Evolutionary conservation across 108 stramenopile species (phyloP).

Genomic region (Mediolabrus comicus): DNA sequence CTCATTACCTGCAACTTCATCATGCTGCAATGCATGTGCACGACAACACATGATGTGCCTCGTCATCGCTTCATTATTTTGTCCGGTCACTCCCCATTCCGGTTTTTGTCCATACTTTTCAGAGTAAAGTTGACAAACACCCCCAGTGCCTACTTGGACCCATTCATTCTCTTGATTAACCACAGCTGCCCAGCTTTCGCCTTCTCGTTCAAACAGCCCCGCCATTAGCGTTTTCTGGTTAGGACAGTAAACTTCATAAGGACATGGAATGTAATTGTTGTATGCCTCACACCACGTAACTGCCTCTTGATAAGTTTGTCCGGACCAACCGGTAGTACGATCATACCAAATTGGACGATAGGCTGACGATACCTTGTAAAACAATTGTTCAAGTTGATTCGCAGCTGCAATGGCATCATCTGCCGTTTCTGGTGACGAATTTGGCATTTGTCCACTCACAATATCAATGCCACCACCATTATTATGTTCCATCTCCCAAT

Average conservation of each 20-base stretch:
- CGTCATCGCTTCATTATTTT: slow-evolving; percentile 21
- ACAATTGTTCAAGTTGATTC: slow-evolving; percentile 16
- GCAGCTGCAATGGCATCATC: background rate
- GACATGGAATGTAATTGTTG: slow-evolving; percentile 34
- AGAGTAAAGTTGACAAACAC: slow-evolving; percentile 31
- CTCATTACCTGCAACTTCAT: background rate
- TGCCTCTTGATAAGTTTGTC: slow-evolving; percentile 35
- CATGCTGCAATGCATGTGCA: slow-evolving; percentile 10
- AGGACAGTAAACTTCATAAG: slow-evolving; percentile 39
- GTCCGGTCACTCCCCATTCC: slow-evolving; percentile 21
- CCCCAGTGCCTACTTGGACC: slow-evolving; percentile 35
- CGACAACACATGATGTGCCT: slow-evolving; percentile 45
- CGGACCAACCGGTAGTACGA: slow-evolving; percentile 39
- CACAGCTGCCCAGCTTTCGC: slow-evolving; percentile 41
- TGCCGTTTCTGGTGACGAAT: background rate
- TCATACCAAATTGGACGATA: slow-evolving; percentile 36
- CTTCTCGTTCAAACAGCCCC: slow-evolving; percentile 5
- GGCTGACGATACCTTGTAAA: slow-evolving; percentile 16
- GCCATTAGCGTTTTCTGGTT: slow-evolving; percentile 12
- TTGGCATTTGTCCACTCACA: background rate
- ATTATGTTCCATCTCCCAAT: slow-evolving; percentile 33
- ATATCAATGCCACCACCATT: background rate
- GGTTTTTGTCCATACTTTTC: slow-evolving; percentile 12
- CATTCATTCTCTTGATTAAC: slow-evolving; percentile 38
- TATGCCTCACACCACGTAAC: slow-evolving; percentile 28